Percentiles rank a stretch among this genome's conserved stretches.
These are phyloP conservation scores for Skeletonema marinoi DNA, from an alignment of 108 stramenopile genomes.

Conservation along the genomic window DNA sequence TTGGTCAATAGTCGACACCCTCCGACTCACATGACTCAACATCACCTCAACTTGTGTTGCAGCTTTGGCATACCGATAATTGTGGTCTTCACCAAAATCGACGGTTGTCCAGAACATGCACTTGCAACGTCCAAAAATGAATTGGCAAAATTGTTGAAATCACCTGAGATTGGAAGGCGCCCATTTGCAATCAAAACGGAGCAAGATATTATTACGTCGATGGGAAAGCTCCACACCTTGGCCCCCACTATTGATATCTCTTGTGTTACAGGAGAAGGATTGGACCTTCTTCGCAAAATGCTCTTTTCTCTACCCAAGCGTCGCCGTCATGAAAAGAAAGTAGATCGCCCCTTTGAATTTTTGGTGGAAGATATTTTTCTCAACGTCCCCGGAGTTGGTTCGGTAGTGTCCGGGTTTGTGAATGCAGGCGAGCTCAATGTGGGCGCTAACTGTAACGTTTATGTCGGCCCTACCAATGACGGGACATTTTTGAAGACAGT, in stretches of 20 bases:
- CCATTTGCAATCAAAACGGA: constrained; percentile 84
- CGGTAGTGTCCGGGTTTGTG: constrained; percentile 80
- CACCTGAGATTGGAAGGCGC: constrained; percentile 70
- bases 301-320: constrained; percentile 87
- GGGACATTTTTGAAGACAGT: constrained; percentile 82
- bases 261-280: constrained; percentile 95
- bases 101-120: constrained; percentile 95
- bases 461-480: constrained; percentile 86
- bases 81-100: constrained; percentile 96
- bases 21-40: constrained; percentile 98
- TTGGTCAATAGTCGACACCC: constrained; percentile 96
- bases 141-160: constrained; percentile 70
- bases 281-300: constrained; percentile 91
- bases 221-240: constrained; percentile 87
- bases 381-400: constrained; percentile 80
- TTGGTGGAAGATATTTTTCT: constrained; percentile 81
- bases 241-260: constrained; percentile 97
- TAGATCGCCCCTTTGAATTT: constrained; percentile 80
- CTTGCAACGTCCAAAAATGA: constrained; percentile 89
- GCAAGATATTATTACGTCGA: constrained; percentile 86
- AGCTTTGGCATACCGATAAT: constrained; percentile 94
- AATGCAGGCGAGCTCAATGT: constrained; percentile 84
- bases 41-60: constrained; percentile 96
- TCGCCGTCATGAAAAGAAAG: constrained; percentile 83
- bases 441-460: constrained; percentile 69